Conservation (phyloP, 2,329 filamentous ascomycete species). For the Coniochaeta pulveracea region DNA sequence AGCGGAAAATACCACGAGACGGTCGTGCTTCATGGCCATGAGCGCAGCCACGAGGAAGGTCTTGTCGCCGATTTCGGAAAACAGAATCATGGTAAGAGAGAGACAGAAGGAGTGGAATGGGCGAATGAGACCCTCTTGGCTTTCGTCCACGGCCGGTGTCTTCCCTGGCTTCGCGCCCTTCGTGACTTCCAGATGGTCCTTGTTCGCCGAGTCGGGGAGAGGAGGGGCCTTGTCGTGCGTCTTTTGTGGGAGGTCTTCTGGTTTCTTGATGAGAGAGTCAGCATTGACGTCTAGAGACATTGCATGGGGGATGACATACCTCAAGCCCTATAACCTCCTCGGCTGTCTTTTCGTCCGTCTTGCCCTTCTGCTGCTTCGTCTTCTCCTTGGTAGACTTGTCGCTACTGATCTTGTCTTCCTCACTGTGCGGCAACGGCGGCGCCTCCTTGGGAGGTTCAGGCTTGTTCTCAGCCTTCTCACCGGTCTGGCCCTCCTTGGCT, state of each 20-base stretch:
- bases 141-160: slow-evolving; percentile 27
- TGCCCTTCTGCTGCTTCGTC: slow-evolving; percentile 26
- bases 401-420: slow-evolving; percentile 55
- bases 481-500: slow-evolving; percentile 53
- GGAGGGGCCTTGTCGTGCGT: slow-evolving; percentile 65
- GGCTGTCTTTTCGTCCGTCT: slow-evolving; percentile 22
- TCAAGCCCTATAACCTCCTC: slow-evolving; percentile 41
- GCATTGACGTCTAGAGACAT: slow-evolving; percentile 6
- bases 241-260: slow-evolving; percentile 66
- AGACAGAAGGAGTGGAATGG: slow-evolving; percentile 83
- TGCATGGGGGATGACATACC: slow-evolving; percentile 30
- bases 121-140: slow-evolving; percentile 53
- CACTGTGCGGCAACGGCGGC: slow-evolving; percentile 69
- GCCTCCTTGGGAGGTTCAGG: slow-evolving; percentile 79
- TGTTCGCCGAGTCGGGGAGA: slow-evolving; percentile 53
- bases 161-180: slow-evolving; percentile 23
- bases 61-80: slow-evolving; percentile 96
- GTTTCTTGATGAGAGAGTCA: slow-evolving; percentile 49
- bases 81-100: slow-evolving; percentile 92
- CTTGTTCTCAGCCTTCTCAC: slow-evolving; percentile 57
- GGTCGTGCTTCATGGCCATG: slow-evolving; percentile 98
- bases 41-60: slow-evolving; percentile 94
- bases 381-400: slow-evolving; percentile 26
- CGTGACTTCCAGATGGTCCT: slow-evolving; percentile 47
- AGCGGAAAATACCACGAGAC: slow-evolving; percentile 85